Percentiles rank a stretch among this genome's conserved stretches.
These are phyloP conservation scores for Toxicodendron radicans DNA, from an alignment of 345 rosid species.

Conservation along the genomic window DNA sequence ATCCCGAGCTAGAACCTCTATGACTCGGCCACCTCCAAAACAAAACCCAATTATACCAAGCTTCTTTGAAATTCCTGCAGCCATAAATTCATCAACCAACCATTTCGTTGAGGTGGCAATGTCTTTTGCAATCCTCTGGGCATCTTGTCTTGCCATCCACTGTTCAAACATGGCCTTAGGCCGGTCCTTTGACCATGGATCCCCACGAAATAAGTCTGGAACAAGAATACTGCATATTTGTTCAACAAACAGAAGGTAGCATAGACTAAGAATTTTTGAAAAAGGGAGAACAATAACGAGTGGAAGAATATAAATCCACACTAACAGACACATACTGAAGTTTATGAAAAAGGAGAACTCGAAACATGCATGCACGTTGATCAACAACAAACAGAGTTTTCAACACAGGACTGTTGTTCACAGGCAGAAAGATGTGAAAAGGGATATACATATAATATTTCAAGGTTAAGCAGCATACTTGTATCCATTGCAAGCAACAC, in stretches of 20 bases:
- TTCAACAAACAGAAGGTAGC: background rate
- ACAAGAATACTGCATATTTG: slow-evolving; percentile 66
- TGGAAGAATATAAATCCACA: background rate
- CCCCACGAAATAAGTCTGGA: slow-evolving; percentile 85
- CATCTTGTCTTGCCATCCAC: slow-evolving; percentile 61
- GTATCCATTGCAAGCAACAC: slow-evolving; percentile 86
- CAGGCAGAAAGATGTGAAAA: background rate
- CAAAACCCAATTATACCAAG: slow-evolving; percentile 81
- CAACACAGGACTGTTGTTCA: background rate
- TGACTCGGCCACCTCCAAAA: slow-evolving; percentile 75
- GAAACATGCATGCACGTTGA: background rate
- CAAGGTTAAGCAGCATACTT: slow-evolving; percentile 49
- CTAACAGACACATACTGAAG: background rate
- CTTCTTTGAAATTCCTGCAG: slow-evolving; percentile 83
- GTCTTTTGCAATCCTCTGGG: slow-evolving; percentile 50
- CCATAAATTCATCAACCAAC: slow-evolving; percentile 74
- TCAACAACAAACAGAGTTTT: background rate
- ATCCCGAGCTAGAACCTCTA: slow-evolving; percentile 64
- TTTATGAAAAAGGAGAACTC: background rate
- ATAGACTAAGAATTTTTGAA: background rate
- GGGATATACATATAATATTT: background rate
- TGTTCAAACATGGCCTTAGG: slow-evolving; percentile 46
- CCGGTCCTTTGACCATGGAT: slow-evolving; percentile 65
- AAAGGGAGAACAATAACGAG: no score
- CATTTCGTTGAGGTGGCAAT: slow-evolving; percentile 52